Percentiles rank a stretch among this genome's conserved stretches.
Evolutionary conservation across 23 red algal genomes (phyloP).

Genomic region (Gracilariopsis chorda): DNA sequence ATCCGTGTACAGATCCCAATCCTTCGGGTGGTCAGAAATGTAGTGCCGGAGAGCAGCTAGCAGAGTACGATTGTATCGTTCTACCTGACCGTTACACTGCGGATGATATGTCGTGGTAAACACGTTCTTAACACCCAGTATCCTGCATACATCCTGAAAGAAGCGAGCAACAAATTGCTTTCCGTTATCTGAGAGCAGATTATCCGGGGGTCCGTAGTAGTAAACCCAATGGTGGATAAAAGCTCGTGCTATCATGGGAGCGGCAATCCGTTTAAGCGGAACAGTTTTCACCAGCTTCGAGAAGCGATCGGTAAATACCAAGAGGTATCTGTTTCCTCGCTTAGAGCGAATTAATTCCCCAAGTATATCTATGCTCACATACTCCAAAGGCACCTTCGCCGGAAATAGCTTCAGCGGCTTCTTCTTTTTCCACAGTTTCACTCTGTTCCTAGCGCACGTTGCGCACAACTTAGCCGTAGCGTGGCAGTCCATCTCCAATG

Average conservation of each 20-base stretch:
- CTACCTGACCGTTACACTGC: slow-evolving; percentile 13
- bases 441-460: background rate
- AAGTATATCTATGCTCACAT: slow-evolving; percentile 26
- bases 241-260: background rate
- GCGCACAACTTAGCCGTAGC: background rate
- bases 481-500: background rate
- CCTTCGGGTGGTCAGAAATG: background rate
- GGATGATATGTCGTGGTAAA: slow-evolving; percentile 28
- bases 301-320: slow-evolving; percentile 56
- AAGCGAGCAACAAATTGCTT: slow-evolving; percentile 27
- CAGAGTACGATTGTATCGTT: slow-evolving; percentile 20
- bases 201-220: background rate
- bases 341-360: background rate
- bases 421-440: background rate
- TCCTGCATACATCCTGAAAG: slow-evolving; percentile 26
- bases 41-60: background rate
- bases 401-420: slow-evolving; percentile 4
- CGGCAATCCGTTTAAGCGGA: slow-evolving; percentile 6
- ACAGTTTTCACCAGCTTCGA: slow-evolving; percentile 16
- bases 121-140: background rate
- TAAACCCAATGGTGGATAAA: slow-evolving; percentile 9
- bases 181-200: slow-evolving; percentile 16
- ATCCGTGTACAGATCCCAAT: slow-evolving; percentile 1
- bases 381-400: background rate
- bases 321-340: background rate